Conservation (phyloP, 139 green algal genomes). For the Medakamo hakoo region DNA sequence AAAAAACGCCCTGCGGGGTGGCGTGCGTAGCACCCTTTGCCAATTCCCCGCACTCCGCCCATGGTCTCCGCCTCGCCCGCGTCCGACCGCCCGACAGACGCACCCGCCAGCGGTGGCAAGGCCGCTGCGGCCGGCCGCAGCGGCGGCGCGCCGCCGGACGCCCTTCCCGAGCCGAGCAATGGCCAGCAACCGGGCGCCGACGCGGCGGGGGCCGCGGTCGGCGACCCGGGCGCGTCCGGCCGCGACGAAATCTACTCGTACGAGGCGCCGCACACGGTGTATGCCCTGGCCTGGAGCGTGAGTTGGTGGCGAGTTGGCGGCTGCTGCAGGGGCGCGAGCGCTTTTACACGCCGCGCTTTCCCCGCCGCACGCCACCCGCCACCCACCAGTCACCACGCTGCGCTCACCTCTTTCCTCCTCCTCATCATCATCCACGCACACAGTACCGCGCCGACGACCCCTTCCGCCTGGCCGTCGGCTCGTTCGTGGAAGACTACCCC, state of each 20-base stretch:
- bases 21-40: too few relatives aligned
- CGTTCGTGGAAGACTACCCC: conserved; percentile 75
- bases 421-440: background rate
- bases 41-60: too few relatives aligned
- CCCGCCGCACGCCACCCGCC: background rate
- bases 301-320: conserved; percentile 13
- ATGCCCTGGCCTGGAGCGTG: conserved; percentile 90
- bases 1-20: too few relatives aligned
- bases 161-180: too few relatives aligned
- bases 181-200: too few relatives aligned
- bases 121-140: too few relatives aligned
- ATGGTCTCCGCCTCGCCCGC: too few relatives aligned
- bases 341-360: background rate
- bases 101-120: too few relatives aligned
- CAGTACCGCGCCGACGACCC: conserved; percentile 67
- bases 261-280: conserved; percentile 55
- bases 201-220: too few relatives aligned
- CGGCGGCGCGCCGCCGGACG: too few relatives aligned
- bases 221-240: too few relatives aligned
- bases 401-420: background rate
- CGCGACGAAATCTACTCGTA: conserved; percentile 83
- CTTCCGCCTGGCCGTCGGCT: conserved; percentile 78
- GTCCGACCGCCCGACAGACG: too few relatives aligned
- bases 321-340: background rate
- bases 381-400: background rate